phyloP scores from a whole-genome alignment of 2,329 filamentous ascomycete species.

The Aureobasidium mangrovei region DNA sequence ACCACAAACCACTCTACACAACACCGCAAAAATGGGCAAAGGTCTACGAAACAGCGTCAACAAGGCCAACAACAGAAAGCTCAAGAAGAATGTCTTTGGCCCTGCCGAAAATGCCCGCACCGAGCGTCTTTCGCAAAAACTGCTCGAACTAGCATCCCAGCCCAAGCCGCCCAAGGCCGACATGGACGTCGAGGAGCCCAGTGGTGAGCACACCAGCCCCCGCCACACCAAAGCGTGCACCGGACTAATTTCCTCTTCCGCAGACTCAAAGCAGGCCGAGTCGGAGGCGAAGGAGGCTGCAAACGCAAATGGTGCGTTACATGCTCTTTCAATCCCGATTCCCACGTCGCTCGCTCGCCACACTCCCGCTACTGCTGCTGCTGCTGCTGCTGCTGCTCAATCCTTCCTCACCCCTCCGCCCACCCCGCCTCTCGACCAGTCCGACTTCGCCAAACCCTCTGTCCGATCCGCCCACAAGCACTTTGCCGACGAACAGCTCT shows the following conservation, averaged over 20 bases:
- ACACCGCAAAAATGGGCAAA: constrained; percentile 64
- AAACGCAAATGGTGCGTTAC: constrained; percentile 20
- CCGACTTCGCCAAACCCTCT: constrained; percentile 13
- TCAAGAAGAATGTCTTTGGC: constrained; percentile 75
- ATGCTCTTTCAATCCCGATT: constrained; percentile 18
- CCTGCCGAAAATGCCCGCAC: constrained; percentile 71
- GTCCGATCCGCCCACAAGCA: constrained; percentile 21
- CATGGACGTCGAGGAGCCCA: constrained; percentile 40
- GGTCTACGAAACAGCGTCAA: constrained; percentile 67
- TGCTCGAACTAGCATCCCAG: constrained; percentile 69
- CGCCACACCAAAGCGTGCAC: not conserved
- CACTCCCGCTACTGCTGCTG: not conserved
- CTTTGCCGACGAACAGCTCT: constrained; percentile 25
- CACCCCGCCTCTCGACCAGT: constrained; percentile 14
- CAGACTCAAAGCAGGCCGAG: constrained; percentile 17
- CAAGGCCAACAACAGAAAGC: constrained; percentile 74
- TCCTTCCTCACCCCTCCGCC: constrained; percentile 15
- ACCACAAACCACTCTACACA: constrained; percentile 21
- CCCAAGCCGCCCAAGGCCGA: constrained; percentile 52
- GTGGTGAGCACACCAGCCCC: constrained; percentile 18
- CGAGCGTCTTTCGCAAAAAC: constrained; percentile 75
- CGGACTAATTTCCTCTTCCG: not conserved
- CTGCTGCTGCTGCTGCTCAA: constrained; percentile 13
- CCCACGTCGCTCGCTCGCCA: constrained; percentile 14
- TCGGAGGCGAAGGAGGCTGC: constrained; percentile 18